phyloP scores from a whole-genome alignment of 1,284 basidiomycete species.

The Phellinidium pouzarii region DNA sequence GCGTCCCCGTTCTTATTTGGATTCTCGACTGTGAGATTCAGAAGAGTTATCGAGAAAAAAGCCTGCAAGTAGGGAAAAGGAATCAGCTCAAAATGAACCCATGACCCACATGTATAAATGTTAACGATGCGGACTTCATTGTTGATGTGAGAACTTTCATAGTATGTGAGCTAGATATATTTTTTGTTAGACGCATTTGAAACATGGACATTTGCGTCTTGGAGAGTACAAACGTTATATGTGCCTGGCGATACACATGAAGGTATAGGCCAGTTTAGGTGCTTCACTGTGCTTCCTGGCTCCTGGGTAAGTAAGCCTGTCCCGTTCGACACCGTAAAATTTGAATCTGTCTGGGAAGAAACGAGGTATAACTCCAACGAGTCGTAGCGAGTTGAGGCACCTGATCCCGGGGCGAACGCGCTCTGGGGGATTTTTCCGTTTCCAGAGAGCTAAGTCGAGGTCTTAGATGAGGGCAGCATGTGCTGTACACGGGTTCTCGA shows the following conservation, averaged over 20 bases:
- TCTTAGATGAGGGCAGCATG: background rate
- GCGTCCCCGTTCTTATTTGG: slow-evolving; percentile 14
- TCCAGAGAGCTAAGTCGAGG: slow-evolving; percentile 35
- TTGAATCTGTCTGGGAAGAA: slow-evolving; percentile 34
- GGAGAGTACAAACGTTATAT: slow-evolving; percentile 38
- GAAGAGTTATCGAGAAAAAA: slow-evolving; percentile 39
- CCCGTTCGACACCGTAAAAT: slow-evolving; percentile 41
- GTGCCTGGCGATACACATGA: slow-evolving; percentile 37
- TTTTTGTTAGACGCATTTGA: background rate
- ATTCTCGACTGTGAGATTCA: slow-evolving; percentile 38
- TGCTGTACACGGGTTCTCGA: background rate
- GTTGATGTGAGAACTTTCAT: slow-evolving; percentile 38
- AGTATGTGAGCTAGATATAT: slow-evolving; percentile 38
- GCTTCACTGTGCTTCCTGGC: slow-evolving; percentile 41
- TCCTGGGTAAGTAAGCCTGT: slow-evolving; percentile 36
- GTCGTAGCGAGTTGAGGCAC: slow-evolving; percentile 34
- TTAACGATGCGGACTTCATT: slow-evolving; percentile 20
- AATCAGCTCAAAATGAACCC: background rate
- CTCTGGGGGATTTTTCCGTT: slow-evolving; percentile 35
- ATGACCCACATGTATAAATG: background rate
- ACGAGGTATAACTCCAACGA: slow-evolving; percentile 44
- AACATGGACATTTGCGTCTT: background rate
- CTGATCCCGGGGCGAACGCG: slow-evolving; percentile 33
- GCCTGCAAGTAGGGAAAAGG: slow-evolving; percentile 5
- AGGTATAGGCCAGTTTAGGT: slow-evolving; percentile 39